These are phyloP conservation scores for Neonectria faginata DNA, from an alignment of 2,329 filamentous ascomycete species.

Conservation along the genomic window DNA sequence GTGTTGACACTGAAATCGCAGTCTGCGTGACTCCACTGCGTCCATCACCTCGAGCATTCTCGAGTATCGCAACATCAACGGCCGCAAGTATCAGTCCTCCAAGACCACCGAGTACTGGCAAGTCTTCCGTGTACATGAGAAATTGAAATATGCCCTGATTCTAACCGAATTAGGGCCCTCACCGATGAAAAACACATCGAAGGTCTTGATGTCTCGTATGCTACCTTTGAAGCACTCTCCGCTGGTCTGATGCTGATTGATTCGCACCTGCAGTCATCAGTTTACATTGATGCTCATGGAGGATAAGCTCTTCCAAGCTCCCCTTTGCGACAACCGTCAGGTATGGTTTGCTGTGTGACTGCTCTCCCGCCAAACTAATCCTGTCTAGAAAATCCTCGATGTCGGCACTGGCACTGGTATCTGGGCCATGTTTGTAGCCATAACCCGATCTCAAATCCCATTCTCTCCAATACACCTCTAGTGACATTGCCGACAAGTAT, in stretches of 20 bases:
- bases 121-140: neutral
- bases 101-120: constrained; percentile 46
- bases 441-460: too few species aligned
- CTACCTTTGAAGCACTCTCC: neutral
- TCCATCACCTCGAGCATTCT: constrained; percentile 39
- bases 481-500: constrained; percentile 48
- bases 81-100: constrained; percentile 42
- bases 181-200: constrained; percentile 33
- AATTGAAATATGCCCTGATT: neutral
- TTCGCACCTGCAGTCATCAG: constrained; percentile 25
- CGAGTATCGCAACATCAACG: constrained; percentile 46
- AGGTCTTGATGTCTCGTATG: constrained; percentile 31
- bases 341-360: neutral
- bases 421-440: constrained; percentile 56
- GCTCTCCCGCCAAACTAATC: constrained; percentile 2
- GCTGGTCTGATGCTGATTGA: neutral
- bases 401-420: constrained; percentile 70
- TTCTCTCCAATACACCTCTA: neutral
- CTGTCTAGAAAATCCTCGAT: constrained; percentile 53
- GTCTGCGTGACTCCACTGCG: constrained; percentile 28
- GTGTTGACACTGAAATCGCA: neutral
- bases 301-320: constrained; percentile 52
- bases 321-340: constrained; percentile 25
- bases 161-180: constrained; percentile 27
- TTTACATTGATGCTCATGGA: constrained; percentile 44